These are phyloP conservation scores for Parathielavia appendiculata DNA, from an alignment of 495 filamentous ascomycete genomes.

Conservation along the genomic window DNA sequence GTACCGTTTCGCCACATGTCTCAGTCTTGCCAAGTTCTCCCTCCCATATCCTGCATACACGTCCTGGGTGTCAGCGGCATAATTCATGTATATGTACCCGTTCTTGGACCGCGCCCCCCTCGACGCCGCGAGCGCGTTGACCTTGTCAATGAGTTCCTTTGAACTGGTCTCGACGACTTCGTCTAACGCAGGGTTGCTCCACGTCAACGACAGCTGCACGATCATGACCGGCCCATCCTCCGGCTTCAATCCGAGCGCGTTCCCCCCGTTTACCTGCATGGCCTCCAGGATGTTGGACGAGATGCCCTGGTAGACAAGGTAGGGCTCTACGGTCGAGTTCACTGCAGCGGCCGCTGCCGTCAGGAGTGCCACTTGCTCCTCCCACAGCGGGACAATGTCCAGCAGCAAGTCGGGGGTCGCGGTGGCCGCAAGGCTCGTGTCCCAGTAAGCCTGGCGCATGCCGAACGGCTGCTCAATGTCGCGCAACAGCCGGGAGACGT, in stretches of 20 bases:
- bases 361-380: conserved; percentile 14
- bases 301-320: conserved; percentile 25
- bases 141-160: conserved; percentile 28
- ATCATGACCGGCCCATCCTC: conserved; percentile 24
- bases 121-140: conserved; percentile 38
- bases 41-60: conserved; percentile 43
- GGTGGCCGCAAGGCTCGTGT: conserved; percentile 17
- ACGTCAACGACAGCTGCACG: conserved; percentile 21
- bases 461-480: conserved; percentile 17
- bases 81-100: conserved; percentile 56
- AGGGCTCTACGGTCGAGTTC: conserved; percentile 11
- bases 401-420: conserved; percentile 15
- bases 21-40: conserved; percentile 33
- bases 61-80: conserved; percentile 39
- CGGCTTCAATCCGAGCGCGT: conserved; percentile 27
- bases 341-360: conserved; percentile 10
- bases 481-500: conserved; percentile 13
- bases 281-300: conserved; percentile 23
- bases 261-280: conserved; percentile 32
- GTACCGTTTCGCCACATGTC: conserved; percentile 36
- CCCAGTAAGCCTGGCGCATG: conserved; percentile 20
- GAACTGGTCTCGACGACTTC: conserved; percentile 28
- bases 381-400: conserved; percentile 21
- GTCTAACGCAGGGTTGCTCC: conserved; percentile 19
- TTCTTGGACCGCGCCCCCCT: conserved; percentile 35